phyloP scores from a whole-genome alignment of 129 eudicot species.

The Heracleum sosnowskyi region DNA sequence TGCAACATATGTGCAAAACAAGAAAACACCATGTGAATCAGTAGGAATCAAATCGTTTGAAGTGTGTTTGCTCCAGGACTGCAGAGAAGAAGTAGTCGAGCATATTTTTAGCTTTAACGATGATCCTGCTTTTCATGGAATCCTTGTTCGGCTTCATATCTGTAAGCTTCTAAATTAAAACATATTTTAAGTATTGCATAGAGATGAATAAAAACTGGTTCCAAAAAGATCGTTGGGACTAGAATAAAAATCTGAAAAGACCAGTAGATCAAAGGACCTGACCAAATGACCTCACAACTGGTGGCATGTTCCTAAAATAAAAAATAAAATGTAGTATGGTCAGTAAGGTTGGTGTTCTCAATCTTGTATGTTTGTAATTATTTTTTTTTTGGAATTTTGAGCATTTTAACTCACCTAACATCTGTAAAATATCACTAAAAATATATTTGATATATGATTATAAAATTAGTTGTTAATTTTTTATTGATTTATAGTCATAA shows the following conservation, averaged over 20 bases:
- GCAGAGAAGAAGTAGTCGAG: slow-evolving; percentile 68
- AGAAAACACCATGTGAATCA: slow-evolving; percentile 83
- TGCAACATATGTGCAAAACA: slow-evolving; percentile 89
- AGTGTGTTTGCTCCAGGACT: slow-evolving; percentile 60
- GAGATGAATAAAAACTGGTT: background rate
- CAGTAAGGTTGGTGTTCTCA: too few relatives aligned
- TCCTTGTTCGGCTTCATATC: slow-evolving; percentile 92
- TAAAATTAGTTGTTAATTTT: too few relatives aligned
- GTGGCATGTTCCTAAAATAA: background rate
- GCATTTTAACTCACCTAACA: background rate
- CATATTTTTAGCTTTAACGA: slow-evolving; percentile 63
- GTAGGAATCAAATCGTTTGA: slow-evolving; percentile 85
- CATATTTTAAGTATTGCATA: background rate
- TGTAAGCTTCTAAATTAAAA: slow-evolving; percentile 44
- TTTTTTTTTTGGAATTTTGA: background rate
- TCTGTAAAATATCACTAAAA: background rate
- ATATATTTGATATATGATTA: too few relatives aligned
- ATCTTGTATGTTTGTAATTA: too few relatives aligned
- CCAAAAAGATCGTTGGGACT: background rate
- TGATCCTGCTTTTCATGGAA: slow-evolving; percentile 85
- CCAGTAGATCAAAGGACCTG: background rate
- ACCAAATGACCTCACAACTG: background rate
- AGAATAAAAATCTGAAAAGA: background rate
- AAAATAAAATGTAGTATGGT: too few relatives aligned
- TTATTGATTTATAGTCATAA: too few relatives aligned